These are phyloP conservation scores for Nevesoporus exiguus DNA, from an alignment of 768 basidiomycete genomes.

Conservation along the genomic window DNA sequence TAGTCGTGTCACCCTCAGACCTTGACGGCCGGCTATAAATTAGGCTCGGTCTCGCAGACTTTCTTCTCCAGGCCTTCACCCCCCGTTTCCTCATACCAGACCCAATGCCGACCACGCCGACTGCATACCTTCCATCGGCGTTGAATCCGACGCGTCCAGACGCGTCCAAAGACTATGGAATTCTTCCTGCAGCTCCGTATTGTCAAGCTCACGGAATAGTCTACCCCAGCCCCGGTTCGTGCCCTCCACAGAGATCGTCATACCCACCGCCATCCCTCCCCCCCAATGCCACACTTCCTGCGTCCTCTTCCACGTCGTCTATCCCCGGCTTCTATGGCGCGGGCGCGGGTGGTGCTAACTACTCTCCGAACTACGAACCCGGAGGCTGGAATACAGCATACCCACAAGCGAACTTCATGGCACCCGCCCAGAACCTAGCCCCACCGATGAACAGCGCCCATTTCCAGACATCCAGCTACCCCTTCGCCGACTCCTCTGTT, in stretches of 20 bases:
- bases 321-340: no score
- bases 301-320: no score
- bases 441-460: neutral
- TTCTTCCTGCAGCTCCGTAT: no score
- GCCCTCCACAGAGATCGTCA: no score
- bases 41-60: neutral
- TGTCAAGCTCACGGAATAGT: no score
- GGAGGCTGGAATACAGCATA: no score
- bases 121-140: neutral
- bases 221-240: no score
- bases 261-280: no score
- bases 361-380: neutral
- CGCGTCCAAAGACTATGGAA: no score
- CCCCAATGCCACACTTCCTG: no score
- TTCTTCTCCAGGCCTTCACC: neutral
- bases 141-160: no score
- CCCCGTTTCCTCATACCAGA: neutral
- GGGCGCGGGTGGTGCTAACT: neutral
- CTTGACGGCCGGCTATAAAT: slow-evolving; percentile 1
- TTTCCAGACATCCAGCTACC: neutral
- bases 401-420: neutral
- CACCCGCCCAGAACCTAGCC: neutral
- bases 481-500: neutral
- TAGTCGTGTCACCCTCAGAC: neutral
- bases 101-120: neutral